A percentile compares a stretch with the other conserved stretches of the same genome.
Conservation (phyloP, 345 rosid genomes). For the Clausena lansium region DNA sequence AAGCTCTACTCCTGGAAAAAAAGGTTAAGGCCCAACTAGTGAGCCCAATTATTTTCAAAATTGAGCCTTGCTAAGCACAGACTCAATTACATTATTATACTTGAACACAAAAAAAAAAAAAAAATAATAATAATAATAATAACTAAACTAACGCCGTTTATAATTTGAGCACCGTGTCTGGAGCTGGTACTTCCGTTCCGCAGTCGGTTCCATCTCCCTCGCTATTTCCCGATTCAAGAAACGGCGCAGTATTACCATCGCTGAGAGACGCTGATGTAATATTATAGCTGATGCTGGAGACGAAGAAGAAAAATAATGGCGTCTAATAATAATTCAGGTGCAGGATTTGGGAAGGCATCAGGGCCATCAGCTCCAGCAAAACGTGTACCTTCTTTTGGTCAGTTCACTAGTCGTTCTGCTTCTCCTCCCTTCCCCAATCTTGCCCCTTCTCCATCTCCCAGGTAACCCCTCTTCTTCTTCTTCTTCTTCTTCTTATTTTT, state of each 20-base stretch:
- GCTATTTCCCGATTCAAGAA: not conserved
- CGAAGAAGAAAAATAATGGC: constrained; percentile 25
- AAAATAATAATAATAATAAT: not conserved
- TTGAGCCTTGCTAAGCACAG: not conserved
- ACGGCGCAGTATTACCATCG: not conserved
- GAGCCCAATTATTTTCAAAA: not conserved
- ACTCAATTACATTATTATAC: not conserved
- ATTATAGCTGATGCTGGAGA: not conserved
- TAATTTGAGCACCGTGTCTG: not conserved
- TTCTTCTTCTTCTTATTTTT: too few species aligned
- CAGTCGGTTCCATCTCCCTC: not conserved
- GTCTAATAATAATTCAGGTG: not conserved
- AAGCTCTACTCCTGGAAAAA: not conserved
- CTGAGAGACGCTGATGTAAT: not conserved
- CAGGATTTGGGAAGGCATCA: constrained; percentile 45
- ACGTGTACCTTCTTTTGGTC: constrained; percentile 22
- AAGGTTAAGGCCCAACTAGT: not conserved
- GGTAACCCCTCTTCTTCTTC: constrained; percentile 17
- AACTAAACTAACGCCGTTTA: not conserved
- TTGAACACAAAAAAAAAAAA: not conserved
- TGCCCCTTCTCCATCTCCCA: constrained; percentile 20
- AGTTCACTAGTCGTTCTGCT: constrained; percentile 27
- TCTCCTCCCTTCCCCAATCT: constrained; percentile 19
- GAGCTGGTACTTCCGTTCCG: not conserved
- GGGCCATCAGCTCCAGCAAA: constrained; percentile 38